A percentile compares a stretch with the other conserved stretches of the same genome.
Evolutionary conservation across 257 asterid genomes (phyloP).

Genomic region (Haberlea rhodopensis): DNA sequence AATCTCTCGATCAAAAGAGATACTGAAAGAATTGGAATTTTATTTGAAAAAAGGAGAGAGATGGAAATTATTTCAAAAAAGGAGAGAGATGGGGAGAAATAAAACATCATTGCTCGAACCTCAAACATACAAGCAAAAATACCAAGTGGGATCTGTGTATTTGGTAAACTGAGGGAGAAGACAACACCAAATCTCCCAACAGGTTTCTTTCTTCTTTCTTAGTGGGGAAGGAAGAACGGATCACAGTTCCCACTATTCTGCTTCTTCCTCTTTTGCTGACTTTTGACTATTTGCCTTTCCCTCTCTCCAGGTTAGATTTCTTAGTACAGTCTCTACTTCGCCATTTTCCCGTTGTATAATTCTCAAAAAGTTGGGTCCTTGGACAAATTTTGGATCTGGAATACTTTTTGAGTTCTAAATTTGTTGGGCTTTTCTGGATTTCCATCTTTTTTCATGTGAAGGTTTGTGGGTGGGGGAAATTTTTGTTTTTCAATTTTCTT

Average conservation of each 20-base stretch:
- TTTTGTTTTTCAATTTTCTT: neutral
- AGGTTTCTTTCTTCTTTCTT: constrained; percentile 14
- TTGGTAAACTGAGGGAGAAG: constrained; percentile 25
- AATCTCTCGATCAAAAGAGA: too few relatives aligned
- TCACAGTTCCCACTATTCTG: constrained; percentile 18
- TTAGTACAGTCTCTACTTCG: neutral
- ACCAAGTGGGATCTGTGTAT: constrained; percentile 23
- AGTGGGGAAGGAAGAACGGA: constrained; percentile 7
- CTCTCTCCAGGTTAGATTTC: constrained; percentile 30
- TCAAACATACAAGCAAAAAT: constrained; percentile 12
- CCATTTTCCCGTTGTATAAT: neutral
- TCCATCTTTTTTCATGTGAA: neutral
- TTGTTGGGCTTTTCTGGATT: constrained; percentile 26
- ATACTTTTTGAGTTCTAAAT: constrained; percentile 16
- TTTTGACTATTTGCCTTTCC: constrained; percentile 2
- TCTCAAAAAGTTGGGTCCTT: constrained; percentile 15
- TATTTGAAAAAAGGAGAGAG: neutral
- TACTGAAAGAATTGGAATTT: neutral
- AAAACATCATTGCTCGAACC: neutral
- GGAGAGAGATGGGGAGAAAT: neutral
- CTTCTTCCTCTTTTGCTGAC: constrained; percentile 20
- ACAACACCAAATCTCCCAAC: constrained; percentile 27
- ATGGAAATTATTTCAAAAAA: neutral
- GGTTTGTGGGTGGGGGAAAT: neutral
- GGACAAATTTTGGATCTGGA: constrained; percentile 38